Base-by-base conservation (phyloP, 345 rosid species). In the Citrus hindsii region DNA sequence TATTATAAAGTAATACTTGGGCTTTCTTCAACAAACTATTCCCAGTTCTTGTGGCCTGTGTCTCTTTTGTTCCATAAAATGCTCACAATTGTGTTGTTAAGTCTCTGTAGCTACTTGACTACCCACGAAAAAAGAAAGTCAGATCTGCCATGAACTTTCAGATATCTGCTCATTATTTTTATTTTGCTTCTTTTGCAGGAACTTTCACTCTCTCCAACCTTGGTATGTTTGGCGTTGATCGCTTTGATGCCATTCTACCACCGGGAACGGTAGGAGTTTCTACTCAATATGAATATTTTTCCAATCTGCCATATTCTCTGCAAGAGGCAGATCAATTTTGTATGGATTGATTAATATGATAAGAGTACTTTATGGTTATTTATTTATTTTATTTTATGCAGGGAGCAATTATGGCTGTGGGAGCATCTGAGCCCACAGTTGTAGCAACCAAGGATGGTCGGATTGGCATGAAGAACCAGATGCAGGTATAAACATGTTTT, bases 341-440 rank as follows among this genome's bases (percentile, higher is more conserved):
- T 67, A 12, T 61, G 68, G 63, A 69, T 12, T 82, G 61, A 48
- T 13, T 75, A 18, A 21, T 51, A 48, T 28, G 62, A 10, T 65
- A 12, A 46, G 21, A 4, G 14, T 9, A 42, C 33, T 35, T 53
- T 21, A 21, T 24, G 38, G 69, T 62, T 28, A 53, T 79, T 79
- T 56, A 46, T 46, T 46, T 46, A 46, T 46, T 46, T 46, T 46
- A 46, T 12, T 46, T 46, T 46, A 68, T 85, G 84, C 87, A 96
- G 98, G 98, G 99, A 79, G 97, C 97, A 71, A 96, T 96, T 65
- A 96, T 96, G 97, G 99, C 99, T 38, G 95, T 96, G 72, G 98
- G 99, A 76, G 90, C 97, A 77, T 94, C 99, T 80, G 89, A 90
- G 84, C 95, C 95, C 35, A 81, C 92, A 10, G 93, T 90, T 72